These are phyloP conservation scores for Lodderomyces theae DNA, from an alignment of 1,139 yeast genomes.

Conservation along the genomic window DNA sequence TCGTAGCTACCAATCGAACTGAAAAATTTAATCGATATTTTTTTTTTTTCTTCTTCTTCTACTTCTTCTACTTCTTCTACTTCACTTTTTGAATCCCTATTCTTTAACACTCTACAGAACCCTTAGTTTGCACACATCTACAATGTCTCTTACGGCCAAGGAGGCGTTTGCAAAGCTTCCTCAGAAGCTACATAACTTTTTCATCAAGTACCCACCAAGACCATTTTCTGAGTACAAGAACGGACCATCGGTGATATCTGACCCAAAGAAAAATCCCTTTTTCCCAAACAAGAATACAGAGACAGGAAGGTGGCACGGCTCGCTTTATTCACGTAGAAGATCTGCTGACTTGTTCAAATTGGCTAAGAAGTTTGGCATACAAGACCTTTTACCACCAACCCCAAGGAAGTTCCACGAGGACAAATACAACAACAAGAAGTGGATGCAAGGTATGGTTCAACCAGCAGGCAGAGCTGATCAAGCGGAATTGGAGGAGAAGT, in stretches of 20 bases:
- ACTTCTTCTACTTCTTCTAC: too few relatives aligned
- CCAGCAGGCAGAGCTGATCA: conserved; percentile 86
- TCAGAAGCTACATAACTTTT: conserved; percentile 66
- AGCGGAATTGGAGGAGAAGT: conserved; percentile 61
- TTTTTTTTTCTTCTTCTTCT: conserved; percentile 5
- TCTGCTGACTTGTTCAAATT: conserved; percentile 82
- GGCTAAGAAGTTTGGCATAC: conserved; percentile 78
- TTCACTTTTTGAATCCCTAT: too few relatives aligned
- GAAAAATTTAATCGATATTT: background rate
- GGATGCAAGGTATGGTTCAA: conserved; percentile 72
- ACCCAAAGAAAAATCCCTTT: conserved; percentile 81
- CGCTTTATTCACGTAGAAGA: conserved; percentile 77
- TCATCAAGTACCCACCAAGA: conserved; percentile 80
- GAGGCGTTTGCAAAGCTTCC: conserved; percentile 65
- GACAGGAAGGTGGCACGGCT: conserved; percentile 72
- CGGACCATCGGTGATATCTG: conserved; percentile 63
- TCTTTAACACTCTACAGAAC: too few relatives aligned
- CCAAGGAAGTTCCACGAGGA: conserved; percentile 78
- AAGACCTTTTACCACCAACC: conserved; percentile 74
- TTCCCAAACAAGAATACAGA: conserved; percentile 81
- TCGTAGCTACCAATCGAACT: conserved; percentile 4
- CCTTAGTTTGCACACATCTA: too few relatives aligned
- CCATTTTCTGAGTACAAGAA: conserved; percentile 68
- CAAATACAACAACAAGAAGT: conserved; percentile 65
- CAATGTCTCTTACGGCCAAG: conserved; percentile 26